Evolutionary conservation across 306 rosid species (phyloP).

Genomic region (Cucumis cinereus): DNA sequence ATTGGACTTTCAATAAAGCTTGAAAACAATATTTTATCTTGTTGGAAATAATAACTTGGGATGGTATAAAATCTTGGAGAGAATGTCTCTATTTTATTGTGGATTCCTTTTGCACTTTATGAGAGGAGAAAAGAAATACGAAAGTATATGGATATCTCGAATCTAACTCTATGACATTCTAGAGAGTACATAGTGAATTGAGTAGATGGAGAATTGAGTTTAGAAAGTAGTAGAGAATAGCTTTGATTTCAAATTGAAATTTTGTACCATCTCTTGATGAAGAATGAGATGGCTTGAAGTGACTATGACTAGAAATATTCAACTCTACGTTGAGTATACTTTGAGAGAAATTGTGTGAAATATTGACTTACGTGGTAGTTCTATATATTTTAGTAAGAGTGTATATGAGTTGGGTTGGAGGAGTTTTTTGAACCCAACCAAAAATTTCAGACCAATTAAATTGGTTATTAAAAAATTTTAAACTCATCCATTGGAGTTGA

Average conservation of each 20-base stretch:
- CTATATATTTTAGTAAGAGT: not conserved
- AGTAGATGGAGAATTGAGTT: not conserved
- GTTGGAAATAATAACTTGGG: not conserved
- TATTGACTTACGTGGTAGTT: not conserved
- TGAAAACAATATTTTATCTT: not conserved
- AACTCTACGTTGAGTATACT: no score
- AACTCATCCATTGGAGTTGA: no score
- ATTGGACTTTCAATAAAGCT: not conserved
- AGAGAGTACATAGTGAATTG: not conserved
- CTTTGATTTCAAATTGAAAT: not conserved
- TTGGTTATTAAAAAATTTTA: no score
- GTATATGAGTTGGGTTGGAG: no score
- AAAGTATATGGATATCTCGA: not conserved
- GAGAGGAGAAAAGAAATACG: not conserved
- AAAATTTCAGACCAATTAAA: no score
- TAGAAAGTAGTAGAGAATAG: not conserved
- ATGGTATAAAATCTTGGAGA: not conserved
- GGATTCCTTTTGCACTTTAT: not conserved
- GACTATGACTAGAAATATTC: not conserved
- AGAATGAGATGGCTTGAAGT: no score
- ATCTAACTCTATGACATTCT: not conserved
- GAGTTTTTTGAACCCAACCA: no score
- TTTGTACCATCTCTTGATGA: not conserved
- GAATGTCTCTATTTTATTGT: not conserved
- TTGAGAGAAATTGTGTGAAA: not conserved